phyloP scores from a whole-genome alignment of 1,284 basidiomycete species.

The Exobasidium cylindrosporum region DNA sequence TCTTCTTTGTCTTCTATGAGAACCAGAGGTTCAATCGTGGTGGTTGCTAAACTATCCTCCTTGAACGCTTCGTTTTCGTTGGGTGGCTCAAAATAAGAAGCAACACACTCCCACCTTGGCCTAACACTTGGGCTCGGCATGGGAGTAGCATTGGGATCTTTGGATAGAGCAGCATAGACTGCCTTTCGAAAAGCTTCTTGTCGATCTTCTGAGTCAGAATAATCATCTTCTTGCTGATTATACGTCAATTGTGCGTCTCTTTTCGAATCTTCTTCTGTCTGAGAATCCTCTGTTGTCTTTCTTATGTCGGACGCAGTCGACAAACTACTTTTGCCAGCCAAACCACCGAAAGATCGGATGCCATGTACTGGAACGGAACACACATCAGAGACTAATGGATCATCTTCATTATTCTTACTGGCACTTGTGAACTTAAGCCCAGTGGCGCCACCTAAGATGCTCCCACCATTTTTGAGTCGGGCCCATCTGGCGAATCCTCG shows the following conservation, averaged over 20 bases:
- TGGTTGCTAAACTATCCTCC: too few relatives aligned
- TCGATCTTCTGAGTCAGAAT: neutral
- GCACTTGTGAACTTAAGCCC: neutral
- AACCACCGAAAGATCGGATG: slow-evolving; percentile 42
- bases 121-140: slow-evolving; percentile 39
- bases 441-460: slow-evolving; percentile 8
- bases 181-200: slow-evolving; percentile 14
- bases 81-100: slow-evolving; percentile 31
- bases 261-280: neutral
- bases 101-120: slow-evolving; percentile 21
- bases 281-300: neutral
- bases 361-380: slow-evolving; percentile 37
- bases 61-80: too few relatives aligned
- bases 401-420: neutral
- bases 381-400: neutral
- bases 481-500: slow-evolving; percentile 27
- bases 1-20: too few relatives aligned
- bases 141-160: slow-evolving; percentile 39
- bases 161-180: slow-evolving; percentile 20
- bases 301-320: neutral
- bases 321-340: slow-evolving; percentile 21
- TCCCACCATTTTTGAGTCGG: slow-evolving; percentile 35
- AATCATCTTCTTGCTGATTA: slow-evolving; percentile 1
- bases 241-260: neutral
- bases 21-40: too few relatives aligned